These are phyloP conservation scores for Alnus glutinosa DNA, from an alignment of 306 rosid genomes.

Conservation along the genomic window DNA sequence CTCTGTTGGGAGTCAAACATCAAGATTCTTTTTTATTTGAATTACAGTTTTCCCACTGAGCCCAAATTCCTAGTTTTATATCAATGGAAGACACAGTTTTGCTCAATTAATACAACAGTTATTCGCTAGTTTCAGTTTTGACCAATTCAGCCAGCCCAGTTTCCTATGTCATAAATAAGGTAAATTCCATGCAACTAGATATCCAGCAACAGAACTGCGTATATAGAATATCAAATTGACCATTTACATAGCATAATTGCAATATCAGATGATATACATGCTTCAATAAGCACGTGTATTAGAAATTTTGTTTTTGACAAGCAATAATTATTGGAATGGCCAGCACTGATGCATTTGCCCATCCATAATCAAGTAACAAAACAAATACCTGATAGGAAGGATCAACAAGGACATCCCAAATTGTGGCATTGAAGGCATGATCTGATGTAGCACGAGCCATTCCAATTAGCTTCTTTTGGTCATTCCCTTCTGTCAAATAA, in stretches of 20 bases:
- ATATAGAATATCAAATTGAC: not conserved
- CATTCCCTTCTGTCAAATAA: conserved; percentile 92
- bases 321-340: not conserved
- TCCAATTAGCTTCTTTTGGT: conserved; percentile 78
- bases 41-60: conserved; percentile 2
- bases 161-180: conserved; percentile 8
- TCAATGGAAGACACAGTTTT: conserved; percentile 15
- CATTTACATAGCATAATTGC: conserved; percentile 6
- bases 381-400: conserved; percentile 79
- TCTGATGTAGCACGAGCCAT: conserved; percentile 99
- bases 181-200: not conserved
- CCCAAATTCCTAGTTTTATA: conserved; percentile 5
- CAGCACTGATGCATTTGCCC: not conserved
- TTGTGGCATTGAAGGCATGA: conserved; percentile 98
- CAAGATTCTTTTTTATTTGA: conserved; percentile 12
- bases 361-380: conserved; percentile 12
- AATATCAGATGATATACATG: conserved; percentile 10
- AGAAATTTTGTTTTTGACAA: not conserved
- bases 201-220: conserved; percentile 15
- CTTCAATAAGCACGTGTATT: not conserved
- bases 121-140: conserved; percentile 4
- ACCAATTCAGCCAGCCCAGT: conserved; percentile 7
- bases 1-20: conserved; percentile 13
- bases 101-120: not conserved
- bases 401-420: conserved; percentile 98